phyloP scores from a whole-genome alignment of 176 grass and related monocot species.

The Paspalum vaginatum region DNA sequence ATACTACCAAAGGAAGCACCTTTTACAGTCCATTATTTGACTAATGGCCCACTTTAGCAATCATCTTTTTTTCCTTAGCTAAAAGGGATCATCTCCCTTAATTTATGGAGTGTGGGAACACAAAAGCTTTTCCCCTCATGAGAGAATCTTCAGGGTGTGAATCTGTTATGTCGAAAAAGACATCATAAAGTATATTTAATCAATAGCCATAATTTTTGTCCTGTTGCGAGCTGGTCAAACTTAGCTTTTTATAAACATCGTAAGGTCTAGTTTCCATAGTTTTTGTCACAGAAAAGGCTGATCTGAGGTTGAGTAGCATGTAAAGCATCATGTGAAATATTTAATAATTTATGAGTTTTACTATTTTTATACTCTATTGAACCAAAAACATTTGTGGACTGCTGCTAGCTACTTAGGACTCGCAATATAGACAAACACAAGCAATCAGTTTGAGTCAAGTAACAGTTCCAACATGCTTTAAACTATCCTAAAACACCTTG shows the following conservation, averaged over 20 bases:
- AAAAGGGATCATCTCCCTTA: constrained; percentile 45
- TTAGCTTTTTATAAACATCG: constrained; percentile 25
- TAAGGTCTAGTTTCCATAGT: constrained; percentile 34
- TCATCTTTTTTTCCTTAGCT: constrained; percentile 41
- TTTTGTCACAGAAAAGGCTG: constrained; percentile 22
- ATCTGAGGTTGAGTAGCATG: background rate
- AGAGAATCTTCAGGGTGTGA: constrained; percentile 48
- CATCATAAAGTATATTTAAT: constrained; percentile 47
- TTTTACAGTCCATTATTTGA: constrained; percentile 66
- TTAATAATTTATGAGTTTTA: background rate
- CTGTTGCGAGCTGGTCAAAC: constrained; percentile 50
- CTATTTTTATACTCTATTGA: background rate
- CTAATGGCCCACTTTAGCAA: constrained; percentile 55
- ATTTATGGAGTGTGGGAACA: constrained; percentile 44
- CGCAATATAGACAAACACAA: constrained; percentile 1
- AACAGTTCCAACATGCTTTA: constrained; percentile 23
- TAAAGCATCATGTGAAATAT: background rate
- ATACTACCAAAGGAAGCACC: constrained; percentile 51
- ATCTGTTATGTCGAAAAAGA: constrained; percentile 48
- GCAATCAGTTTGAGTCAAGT: background rate
- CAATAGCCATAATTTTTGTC: constrained; percentile 44
- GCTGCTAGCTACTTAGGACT: constrained; percentile 3
- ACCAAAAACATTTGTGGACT: background rate
- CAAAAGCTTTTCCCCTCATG: constrained; percentile 36
- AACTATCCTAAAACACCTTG: constrained; percentile 19